Evolutionary conservation across 2,329 filamentous ascomycete species (phyloP).

Genomic region (Aspergillus bombycis): DNA sequence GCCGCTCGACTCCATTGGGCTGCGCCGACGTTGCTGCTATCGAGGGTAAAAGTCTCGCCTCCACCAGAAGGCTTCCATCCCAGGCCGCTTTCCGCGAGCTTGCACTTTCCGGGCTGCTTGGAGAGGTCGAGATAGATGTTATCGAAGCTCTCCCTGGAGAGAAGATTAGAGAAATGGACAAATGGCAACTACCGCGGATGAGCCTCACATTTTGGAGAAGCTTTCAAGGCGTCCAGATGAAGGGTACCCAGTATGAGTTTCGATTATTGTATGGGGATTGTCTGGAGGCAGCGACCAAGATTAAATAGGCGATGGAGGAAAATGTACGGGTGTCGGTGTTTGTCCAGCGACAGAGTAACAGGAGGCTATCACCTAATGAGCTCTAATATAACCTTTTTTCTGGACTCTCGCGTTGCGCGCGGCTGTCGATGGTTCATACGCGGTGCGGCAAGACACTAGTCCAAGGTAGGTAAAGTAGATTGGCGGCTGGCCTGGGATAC

Average conservation of each 20-base stretch:
- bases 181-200: constrained; percentile 2
- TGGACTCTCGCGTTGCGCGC: constrained; percentile 30
- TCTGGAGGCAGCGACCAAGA: constrained; percentile 1
- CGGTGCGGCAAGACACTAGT: constrained; percentile 17
- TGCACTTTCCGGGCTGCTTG: constrained; percentile 87
- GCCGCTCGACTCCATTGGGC: constrained; percentile 95
- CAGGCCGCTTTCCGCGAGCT: constrained; percentile 90
- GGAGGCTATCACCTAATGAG: constrained; percentile 13
- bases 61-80: constrained; percentile 91
- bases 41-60: constrained; percentile 91
- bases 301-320: constrained; percentile 1
- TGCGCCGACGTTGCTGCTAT: constrained; percentile 78
- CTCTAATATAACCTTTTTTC: constrained; percentile 25
- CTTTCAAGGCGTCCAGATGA: constrained; percentile 15
- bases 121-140: constrained; percentile 96
- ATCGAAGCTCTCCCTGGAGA: constrained; percentile 83
- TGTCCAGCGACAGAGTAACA: constrained; percentile 1
- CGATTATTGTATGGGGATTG: neutral
- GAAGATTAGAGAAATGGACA: constrained; percentile 14
- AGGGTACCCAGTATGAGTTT: neutral
- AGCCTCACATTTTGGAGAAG: constrained; percentile 40
- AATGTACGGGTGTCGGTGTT: neutral
- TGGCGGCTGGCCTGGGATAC: neutral
- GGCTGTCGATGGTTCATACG: constrained; percentile 16
- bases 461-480: constrained; percentile 1